Conservation (phyloP, 345 rosid genomes). For the Camelina sativa region DNA sequence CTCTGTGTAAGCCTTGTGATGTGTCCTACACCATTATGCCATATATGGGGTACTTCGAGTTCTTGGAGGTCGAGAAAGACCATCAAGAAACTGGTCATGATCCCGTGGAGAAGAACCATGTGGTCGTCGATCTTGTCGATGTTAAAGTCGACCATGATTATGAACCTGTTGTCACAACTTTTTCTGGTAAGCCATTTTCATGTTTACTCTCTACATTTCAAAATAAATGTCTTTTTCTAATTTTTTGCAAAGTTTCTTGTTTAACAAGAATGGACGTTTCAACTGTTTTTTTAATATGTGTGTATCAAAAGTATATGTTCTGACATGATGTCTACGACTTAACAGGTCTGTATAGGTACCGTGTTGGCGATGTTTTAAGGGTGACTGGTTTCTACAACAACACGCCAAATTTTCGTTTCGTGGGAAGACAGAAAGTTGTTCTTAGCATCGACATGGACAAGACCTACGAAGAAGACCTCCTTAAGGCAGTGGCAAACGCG, state of each 20-base stretch:
- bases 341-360: constrained; percentile 75
- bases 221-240: not conserved
- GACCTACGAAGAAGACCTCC: constrained; percentile 84
- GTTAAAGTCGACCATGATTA: constrained; percentile 74
- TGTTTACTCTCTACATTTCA: not conserved
- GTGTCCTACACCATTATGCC: constrained; percentile 88
- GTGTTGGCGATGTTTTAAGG: constrained; percentile 80
- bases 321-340: too few relatives aligned
- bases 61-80: constrained; percentile 62
- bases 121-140: constrained; percentile 64
- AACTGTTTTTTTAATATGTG: not conserved
- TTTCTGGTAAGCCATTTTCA: constrained; percentile 54
- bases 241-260: not conserved
- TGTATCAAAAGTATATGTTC: too few relatives aligned
- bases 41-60: constrained; percentile 83
- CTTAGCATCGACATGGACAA: constrained; percentile 84
- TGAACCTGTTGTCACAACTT: constrained; percentile 79
- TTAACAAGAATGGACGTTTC: not conserved
- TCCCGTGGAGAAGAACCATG: constrained; percentile 6
- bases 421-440: constrained; percentile 75
- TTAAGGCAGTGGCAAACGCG: constrained; percentile 72
- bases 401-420: constrained; percentile 73
- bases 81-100: constrained; percentile 39
- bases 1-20: constrained; percentile 66
- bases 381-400: constrained; percentile 76